A percentile compares a stretch with the other conserved stretches of the same genome.
Evolutionary conservation across 306 rosid species (phyloP).

Genomic region (Quercus robur): DNA sequence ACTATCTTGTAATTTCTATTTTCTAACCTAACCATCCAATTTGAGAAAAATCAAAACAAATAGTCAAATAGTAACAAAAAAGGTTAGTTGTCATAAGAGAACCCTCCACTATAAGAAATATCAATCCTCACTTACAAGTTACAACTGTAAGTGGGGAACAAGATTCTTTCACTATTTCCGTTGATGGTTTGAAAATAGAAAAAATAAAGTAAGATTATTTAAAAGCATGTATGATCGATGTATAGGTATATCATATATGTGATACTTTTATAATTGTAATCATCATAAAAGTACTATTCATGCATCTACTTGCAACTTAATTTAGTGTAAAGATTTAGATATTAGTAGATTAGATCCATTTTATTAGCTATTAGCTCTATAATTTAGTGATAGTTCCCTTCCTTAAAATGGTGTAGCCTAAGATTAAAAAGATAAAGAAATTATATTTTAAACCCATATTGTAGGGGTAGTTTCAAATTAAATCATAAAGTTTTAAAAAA

Average conservation of each 20-base stretch:
- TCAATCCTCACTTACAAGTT: neutral
- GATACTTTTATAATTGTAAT: too few species aligned
- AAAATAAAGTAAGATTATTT: neutral
- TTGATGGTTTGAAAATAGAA: neutral
- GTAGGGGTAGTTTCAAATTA: too few species aligned
- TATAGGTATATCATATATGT: too few species aligned
- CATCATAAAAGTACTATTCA: too few species aligned
- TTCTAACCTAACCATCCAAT: neutral
- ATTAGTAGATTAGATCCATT: neutral
- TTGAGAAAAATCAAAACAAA: neutral
- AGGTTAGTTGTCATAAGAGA: neutral
- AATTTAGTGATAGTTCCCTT: too few species aligned
- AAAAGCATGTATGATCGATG: neutral
- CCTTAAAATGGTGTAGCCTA: too few species aligned
- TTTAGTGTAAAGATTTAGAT: neutral
- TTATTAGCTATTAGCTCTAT: too few species aligned
- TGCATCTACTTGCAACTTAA: too few species aligned
- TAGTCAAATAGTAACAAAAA: neutral
- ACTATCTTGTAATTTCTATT: neutral
- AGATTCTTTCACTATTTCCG: neutral
- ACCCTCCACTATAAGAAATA: neutral
- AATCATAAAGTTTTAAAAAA: too few species aligned
- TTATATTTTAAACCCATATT: too few species aligned
- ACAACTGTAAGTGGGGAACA: neutral
- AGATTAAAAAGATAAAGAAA: too few species aligned